Evolutionary conservation across 1,284 basidiomycete species (phyloP).

Genomic region (Cerrena zonata): DNA sequence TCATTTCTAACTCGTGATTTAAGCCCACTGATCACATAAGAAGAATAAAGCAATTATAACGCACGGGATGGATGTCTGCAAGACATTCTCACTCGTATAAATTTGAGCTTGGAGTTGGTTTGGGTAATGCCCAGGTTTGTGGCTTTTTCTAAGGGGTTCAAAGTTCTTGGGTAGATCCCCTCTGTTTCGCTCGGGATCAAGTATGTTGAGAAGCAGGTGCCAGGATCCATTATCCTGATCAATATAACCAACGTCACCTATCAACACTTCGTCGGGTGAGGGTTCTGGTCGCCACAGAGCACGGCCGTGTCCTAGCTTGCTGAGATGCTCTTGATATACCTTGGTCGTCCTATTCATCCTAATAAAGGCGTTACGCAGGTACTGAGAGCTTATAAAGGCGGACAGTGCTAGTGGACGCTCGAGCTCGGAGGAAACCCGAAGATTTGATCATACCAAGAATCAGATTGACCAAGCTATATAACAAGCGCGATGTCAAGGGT

Average conservation of each 20-base stretch:
- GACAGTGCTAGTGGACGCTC: no score
- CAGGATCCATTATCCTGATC: conserved; percentile 15
- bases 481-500: no score
- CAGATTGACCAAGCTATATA: no score
- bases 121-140: no score
- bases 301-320: conserved; percentile 13
- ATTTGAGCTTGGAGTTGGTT: not conserved
- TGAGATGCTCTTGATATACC: conserved; percentile 18
- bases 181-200: conserved; percentile 1
- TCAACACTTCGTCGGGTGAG: conserved; percentile 8
- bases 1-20: no score
- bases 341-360: no score
- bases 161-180: conserved; percentile 9
- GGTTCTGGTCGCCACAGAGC: conserved; percentile 21
- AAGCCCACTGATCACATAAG: not conserved
- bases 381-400: no score
- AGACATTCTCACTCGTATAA: not conserved
- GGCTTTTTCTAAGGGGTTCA: conserved; percentile 7
- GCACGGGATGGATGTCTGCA: not conserved
- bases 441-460: no score
- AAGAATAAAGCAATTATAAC: not conserved
- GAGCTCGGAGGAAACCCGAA: no score
- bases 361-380: no score
- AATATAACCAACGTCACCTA: conserved; percentile 23
- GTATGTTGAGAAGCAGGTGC: conserved; percentile 17